These are phyloP conservation scores for Hypsizygus marmoreus DNA, from an alignment of 768 basidiomycete species.

Conservation along the genomic window DNA sequence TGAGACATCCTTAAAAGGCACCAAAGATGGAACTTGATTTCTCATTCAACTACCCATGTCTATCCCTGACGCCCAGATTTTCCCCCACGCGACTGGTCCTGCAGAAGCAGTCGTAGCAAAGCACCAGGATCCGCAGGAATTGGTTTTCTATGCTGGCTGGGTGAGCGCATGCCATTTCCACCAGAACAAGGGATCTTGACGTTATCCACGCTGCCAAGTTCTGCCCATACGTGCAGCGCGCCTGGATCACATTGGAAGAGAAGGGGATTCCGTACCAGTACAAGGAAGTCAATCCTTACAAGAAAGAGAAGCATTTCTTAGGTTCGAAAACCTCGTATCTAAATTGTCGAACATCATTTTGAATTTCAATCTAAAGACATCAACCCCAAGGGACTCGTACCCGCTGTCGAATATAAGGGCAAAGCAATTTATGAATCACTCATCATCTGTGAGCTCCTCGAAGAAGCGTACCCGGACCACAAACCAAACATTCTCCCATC, in stretches of 20 bases:
- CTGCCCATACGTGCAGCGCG: conserved; percentile 61
- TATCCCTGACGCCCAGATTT: conserved; percentile 53
- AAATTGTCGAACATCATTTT: not conserved
- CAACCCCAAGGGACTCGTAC: conserved; percentile 73
- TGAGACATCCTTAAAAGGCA: not conserved
- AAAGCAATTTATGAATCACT: conserved; percentile 66
- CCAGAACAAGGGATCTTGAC: not conserved
- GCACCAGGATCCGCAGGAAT: conserved; percentile 53
- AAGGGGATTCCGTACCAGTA: conserved; percentile 68
- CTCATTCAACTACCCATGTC: conserved; percentile 29
- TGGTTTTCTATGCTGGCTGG: conserved; percentile 66
- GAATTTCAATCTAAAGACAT: conserved; percentile 47
- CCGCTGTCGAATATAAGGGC: conserved; percentile 51
- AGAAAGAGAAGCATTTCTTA: conserved; percentile 60
- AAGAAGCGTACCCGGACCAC: conserved; percentile 54
- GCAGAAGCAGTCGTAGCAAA: conserved; percentile 53
- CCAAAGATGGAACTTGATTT: not conserved
- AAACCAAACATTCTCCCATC: conserved; percentile 50
- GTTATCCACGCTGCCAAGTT: conserved; percentile 36
- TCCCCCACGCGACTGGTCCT: conserved; percentile 57
- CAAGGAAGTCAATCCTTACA: conserved; percentile 69
- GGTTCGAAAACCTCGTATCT: conserved; percentile 29
- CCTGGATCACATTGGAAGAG: conserved; percentile 71
- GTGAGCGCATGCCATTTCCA: conserved; percentile 29
- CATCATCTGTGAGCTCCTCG: conserved; percentile 65